A percentile compares a stretch with the other conserved stretches of the same genome.
Evolutionary conservation across 495 filamentous ascomycete genomes (phyloP).

Genomic region (Hypoxylon lienhwacheense): DNA sequence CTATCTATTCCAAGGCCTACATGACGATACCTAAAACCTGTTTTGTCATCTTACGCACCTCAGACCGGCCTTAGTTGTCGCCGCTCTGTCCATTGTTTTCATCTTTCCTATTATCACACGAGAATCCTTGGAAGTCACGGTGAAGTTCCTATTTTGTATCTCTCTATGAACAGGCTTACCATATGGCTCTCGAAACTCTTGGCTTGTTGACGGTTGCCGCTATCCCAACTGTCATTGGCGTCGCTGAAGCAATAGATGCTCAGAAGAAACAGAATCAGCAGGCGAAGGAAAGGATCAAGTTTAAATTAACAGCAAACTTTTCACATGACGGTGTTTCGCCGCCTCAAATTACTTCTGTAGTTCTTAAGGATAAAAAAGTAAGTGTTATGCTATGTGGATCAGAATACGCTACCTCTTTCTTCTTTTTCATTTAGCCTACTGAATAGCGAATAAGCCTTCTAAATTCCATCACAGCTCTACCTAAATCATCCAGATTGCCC

Average conservation of each 20-base stretch:
- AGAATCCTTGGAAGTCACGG: constrained; percentile 17
- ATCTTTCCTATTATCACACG: constrained; percentile 10
- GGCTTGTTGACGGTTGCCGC: constrained; percentile 50
- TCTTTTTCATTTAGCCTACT: neutral
- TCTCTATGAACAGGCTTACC: constrained; percentile 4
- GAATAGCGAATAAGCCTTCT: neutral
- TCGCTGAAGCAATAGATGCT: constrained; percentile 53
- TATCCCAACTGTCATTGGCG: constrained; percentile 55
- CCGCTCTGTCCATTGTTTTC: constrained; percentile 7
- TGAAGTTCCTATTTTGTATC: constrained; percentile 14
- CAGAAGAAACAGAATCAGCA: constrained; percentile 54
- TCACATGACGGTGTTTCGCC: constrained; percentile 43
- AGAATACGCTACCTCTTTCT: neutral
- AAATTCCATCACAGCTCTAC: constrained; percentile 42
- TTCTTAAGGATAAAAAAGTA: constrained; percentile 52
- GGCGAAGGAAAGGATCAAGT: constrained; percentile 56
- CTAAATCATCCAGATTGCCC: constrained; percentile 50
- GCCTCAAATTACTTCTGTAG: constrained; percentile 42
- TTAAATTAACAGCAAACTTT: constrained; percentile 50
- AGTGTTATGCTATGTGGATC: constrained; percentile 10
- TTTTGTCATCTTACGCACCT: constrained; percentile 18
- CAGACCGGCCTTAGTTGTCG: constrained; percentile 3
- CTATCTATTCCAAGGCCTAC: neutral
- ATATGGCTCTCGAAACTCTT: constrained; percentile 42
- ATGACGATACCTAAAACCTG: constrained; percentile 30